Conservation (phyloP, 2,329 filamentous ascomycete genomes). For the Ophidiomyces ophidiicola region DNA sequence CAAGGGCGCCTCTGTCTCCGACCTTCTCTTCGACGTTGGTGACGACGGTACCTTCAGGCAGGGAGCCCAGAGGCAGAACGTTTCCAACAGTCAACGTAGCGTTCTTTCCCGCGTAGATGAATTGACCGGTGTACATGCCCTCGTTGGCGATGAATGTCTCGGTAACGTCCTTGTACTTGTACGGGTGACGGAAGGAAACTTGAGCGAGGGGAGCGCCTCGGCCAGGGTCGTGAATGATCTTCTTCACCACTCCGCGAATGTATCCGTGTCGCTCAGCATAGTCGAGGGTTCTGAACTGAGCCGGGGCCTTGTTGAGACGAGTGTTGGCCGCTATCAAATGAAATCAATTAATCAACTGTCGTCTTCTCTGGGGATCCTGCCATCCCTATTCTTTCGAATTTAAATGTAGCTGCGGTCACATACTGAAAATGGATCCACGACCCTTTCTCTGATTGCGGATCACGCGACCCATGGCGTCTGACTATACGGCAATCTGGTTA, state of each 20-base stretch:
- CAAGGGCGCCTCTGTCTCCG: conserved; percentile 91
- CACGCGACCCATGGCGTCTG: conserved; percentile 51
- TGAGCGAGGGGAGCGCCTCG: conserved; percentile 96
- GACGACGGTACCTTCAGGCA: conserved; percentile 98
- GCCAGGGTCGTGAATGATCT: conserved; percentile 98
- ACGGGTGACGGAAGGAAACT: conserved; percentile 94
- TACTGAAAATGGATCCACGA: conserved; percentile 66
- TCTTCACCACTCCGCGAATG: conserved; percentile 92
- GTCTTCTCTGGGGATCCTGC: conserved; percentile 14
- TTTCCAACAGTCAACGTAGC: conserved; percentile 94
- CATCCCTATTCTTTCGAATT: conserved; percentile 15
- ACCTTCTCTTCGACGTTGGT: conserved; percentile 99
- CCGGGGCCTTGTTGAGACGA: conserved; percentile 86
- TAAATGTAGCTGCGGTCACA: conserved; percentile 36
- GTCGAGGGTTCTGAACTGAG: conserved; percentile 94
- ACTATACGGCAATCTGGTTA: conserved; percentile 27
- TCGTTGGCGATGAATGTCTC: conserved; percentile 99
- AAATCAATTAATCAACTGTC: conserved; percentile 11
- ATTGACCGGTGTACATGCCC: conserved; percentile 99
- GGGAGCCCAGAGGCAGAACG: conserved; percentile 82
- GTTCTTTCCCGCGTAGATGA: conserved; percentile 99
- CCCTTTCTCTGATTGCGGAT: conserved; percentile 69
- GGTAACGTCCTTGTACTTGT: conserved; percentile 93
- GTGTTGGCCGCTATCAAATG: conserved; percentile 55
- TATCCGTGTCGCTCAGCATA: conserved; percentile 96